Evolutionary conservation across 768 basidiomycete genomes (phyloP).

Genomic region (Psilocybe tampanensis): DNA sequence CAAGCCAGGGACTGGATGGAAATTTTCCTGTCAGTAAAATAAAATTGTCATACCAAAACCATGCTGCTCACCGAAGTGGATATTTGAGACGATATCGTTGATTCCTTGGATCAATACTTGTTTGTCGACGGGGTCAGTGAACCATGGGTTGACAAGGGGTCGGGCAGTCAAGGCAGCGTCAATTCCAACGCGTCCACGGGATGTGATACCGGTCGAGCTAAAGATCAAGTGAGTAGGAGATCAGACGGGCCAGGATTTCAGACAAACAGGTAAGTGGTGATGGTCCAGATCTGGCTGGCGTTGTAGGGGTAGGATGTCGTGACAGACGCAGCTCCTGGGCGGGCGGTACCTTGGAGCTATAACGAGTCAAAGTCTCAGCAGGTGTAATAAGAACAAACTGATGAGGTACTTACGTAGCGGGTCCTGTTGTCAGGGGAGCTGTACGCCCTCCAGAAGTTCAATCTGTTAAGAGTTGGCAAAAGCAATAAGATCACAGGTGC

Average conservation of each 20-base stretch:
- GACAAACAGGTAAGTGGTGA: constrained; percentile 59
- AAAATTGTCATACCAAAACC: not conserved
- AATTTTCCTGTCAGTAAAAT: constrained; percentile 3
- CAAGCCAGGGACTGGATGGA: constrained; percentile 44
- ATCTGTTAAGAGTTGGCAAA: constrained; percentile 24
- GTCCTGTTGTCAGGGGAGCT: constrained; percentile 45
- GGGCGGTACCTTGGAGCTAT: constrained; percentile 64
- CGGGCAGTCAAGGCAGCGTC: constrained; percentile 50
- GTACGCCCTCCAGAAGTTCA: constrained; percentile 67
- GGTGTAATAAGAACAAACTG: not conserved
- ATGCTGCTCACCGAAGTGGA: constrained; percentile 39
- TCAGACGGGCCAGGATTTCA: not conserved
- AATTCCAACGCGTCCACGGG: constrained; percentile 64
- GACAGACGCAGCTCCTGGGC: constrained; percentile 58
- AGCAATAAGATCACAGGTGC: not conserved
- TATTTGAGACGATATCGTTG: constrained; percentile 45
- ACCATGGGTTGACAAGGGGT: constrained; percentile 57
- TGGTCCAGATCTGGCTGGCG: constrained; percentile 57
- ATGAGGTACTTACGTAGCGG: constrained; percentile 27
- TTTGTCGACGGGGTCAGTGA: constrained; percentile 60
- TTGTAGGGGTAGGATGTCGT: constrained; percentile 55
- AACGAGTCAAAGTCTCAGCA: not conserved
- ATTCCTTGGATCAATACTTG: constrained; percentile 49
- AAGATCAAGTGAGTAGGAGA: not conserved
- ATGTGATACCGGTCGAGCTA: constrained; percentile 62